Percentiles rank a stretch among this genome's conserved stretches.
Evolutionary conservation across 1,284 basidiomycete species (phyloP).

Genomic region (Sparassis latifolia): DNA sequence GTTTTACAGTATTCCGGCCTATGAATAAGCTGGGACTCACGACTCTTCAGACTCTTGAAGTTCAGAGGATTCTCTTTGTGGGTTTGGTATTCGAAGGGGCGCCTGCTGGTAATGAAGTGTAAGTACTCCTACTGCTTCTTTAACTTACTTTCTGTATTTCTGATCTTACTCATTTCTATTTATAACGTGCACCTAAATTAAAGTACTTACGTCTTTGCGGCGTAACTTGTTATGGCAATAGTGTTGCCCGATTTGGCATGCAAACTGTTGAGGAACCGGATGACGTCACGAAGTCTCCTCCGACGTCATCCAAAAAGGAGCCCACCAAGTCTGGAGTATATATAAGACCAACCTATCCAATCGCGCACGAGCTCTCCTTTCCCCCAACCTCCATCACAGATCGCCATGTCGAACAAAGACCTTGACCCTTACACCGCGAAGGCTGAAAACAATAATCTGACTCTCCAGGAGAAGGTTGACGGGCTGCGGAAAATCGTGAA

Average conservation of each 20-base stretch:
- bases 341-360: neutral
- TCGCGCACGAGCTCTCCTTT: neutral
- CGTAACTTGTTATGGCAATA: neutral
- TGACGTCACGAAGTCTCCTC: neutral
- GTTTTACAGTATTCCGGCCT: too few species aligned
- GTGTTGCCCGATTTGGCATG: neutral
- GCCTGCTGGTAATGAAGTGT: too few species aligned
- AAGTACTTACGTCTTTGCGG: too few species aligned
- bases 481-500: conserved; percentile 63
- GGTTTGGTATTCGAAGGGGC: too few species aligned
- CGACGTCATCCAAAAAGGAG: neutral
- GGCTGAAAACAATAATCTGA: conserved; percentile 47
- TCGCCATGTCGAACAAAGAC: conserved; percentile 27
- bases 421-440: conserved; percentile 66
- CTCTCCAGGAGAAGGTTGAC: conserved; percentile 59
- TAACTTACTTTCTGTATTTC: too few species aligned
- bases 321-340: neutral
- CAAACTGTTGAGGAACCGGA: neutral
- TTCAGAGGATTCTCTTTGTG: too few species aligned
- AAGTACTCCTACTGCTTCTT: too few species aligned
- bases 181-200: too few species aligned
- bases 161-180: too few species aligned
- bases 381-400: neutral
- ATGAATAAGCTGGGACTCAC: too few species aligned
- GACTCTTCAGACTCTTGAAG: too few species aligned